Percentiles rank a stretch among this genome's conserved stretches.
Conservation (phyloP, 2,329 filamentous ascomycete genomes). For the Trichoderma sp. region DNA sequence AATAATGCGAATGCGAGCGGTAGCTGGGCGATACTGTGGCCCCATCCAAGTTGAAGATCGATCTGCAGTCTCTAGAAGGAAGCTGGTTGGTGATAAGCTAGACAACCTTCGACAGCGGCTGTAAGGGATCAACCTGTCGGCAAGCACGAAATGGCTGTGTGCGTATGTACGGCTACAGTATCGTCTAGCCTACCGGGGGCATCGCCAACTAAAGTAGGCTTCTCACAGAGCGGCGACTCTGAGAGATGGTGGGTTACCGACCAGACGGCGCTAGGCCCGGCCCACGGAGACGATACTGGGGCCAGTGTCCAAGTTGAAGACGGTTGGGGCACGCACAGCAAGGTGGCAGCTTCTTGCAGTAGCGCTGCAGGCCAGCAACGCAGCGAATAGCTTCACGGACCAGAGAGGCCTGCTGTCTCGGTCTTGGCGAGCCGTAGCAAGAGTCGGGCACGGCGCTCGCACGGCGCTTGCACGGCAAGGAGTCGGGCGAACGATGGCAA, state of each 20-base stretch:
- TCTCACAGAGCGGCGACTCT: constrained; percentile 3
- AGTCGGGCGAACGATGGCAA: neutral
- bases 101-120: neutral
- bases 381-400: neutral
- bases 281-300: constrained; percentile 14
- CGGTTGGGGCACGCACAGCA: neutral
- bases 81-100: neutral
- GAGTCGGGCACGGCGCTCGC: neutral
- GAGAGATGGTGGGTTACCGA: neutral
- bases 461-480: neutral
- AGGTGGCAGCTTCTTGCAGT: constrained; percentile 9
- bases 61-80: neutral
- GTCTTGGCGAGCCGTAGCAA: neutral
- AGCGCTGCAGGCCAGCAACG: constrained; percentile 1
- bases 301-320: neutral
- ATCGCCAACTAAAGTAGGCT: constrained; percentile 20
- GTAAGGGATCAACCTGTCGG: neutral
- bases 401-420: neutral
- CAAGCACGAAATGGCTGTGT: neutral
- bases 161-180: neutral
- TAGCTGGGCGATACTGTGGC: neutral
- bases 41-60: neutral
- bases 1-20: neutral
- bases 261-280: constrained; percentile 21
- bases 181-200: constrained; percentile 17